A percentile compares a stretch with the other conserved stretches of the same genome.
Conservation (phyloP, 345 rosid genomes). For the Heritiera littoralis region DNA sequence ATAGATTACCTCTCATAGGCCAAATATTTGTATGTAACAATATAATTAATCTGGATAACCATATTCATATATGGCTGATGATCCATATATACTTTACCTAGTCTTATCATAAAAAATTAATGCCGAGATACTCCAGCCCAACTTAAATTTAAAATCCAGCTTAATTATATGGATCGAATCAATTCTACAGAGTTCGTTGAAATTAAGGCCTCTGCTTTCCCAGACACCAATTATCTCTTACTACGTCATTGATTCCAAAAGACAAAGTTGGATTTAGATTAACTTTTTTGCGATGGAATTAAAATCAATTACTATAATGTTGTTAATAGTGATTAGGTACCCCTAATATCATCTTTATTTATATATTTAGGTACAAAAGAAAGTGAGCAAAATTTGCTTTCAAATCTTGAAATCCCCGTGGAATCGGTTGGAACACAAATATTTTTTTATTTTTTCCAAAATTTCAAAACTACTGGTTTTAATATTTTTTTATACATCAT, state of each 20-base stretch:
- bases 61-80: background rate
- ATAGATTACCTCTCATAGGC: background rate
- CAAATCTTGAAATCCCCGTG: background rate
- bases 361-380: background rate
- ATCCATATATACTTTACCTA: background rate
- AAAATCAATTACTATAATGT: background rate
- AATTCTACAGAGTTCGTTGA: conserved; percentile 27
- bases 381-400: background rate
- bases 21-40: background rate
- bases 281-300: background rate
- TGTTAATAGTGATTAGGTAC: background rate
- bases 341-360: background rate
- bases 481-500: too few relatives aligned
- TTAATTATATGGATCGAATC: conserved; percentile 27
- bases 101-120: conserved; percentile 23
- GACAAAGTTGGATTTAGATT: background rate
- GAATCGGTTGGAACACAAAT: background rate
- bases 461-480: background rate
- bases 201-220: conserved; percentile 31
- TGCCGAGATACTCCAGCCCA: conserved; percentile 23
- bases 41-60: background rate
- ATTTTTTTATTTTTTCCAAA: background rate
- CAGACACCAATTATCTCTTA: conserved; percentile 28
- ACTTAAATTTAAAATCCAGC: conserved; percentile 5
- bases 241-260: conserved; percentile 34